Evolutionary conservation across 306 rosid genomes (phyloP), one percentile per base, ranked within the genome.

Genomic region (Clitoria ternatea): DNA sequence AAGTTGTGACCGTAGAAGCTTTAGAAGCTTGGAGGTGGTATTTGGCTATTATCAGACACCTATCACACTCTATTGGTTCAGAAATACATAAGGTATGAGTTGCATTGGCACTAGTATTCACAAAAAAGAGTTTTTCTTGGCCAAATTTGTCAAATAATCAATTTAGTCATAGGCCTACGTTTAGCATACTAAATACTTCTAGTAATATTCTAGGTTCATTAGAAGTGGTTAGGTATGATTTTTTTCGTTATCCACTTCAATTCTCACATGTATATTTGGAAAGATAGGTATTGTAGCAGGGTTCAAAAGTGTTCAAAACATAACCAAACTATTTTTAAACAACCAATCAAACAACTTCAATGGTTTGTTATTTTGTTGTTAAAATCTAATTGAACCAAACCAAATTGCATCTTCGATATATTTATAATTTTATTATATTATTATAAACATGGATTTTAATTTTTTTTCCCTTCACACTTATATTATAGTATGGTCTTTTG

Each of bases 21-120:
- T 71, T 82, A 49, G 92, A 87, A 52, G 86, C 85, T 61, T 91
- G 97, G 96, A 87, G 97, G 82, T 94, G 97, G 96, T 94, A 89
- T 85, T 79, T 94, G 70, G 87, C 91, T 49, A 78, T 84, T 63
- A 77, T 83, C 64, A 89, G 87, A 76, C 81, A 78, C 37, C 77
- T 91, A 66, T 86, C 97, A 1, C 93, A 91, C 80, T 57, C 86
- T 52, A 89, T 94, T 27, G 91, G 84, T 18, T 17, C 82, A 50
- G 96, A 86, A 78, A 82, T 89, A 73, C 96, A 87, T 79, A 75
- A 81, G 92, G 99, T 91, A 88, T 13, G 69, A 18, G 49, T 68
- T 47, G 36, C 20, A 7, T 66, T 59, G 32, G 42, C 24, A 30
- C 7, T 60, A 35, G 50, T 72, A 56, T 30, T 66, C 22, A 60